Base-by-base conservation (phyloP, 1,284 basidiomycete species). In the Ganoderma sinense region DNA sequence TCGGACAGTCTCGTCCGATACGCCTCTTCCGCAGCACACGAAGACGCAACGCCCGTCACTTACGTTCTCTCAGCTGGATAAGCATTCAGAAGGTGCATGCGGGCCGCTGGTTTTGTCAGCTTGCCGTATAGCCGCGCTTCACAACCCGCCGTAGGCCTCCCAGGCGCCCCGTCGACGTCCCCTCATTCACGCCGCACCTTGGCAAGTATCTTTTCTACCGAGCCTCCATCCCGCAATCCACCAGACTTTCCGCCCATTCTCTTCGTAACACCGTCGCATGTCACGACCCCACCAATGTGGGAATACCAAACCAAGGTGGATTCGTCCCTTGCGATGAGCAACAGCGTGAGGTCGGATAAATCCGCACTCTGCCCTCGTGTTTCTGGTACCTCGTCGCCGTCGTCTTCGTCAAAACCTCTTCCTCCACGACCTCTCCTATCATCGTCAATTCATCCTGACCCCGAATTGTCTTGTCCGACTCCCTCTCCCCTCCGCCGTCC, bases 171-270 rank as follows among this genome's bases (percentile, higher is more conserved):
- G 18, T 66, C 41, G 23, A 58, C 68, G 33, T 64, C 70, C 18
- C 18, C 43, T 45, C 43, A 45, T 33, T 48, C 58, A 2, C 7
- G 40, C 43, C 33, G 20, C 48, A 40, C 39, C 29, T 62, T 67
- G 63, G 69, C 69, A 68, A 70, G 67, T 70, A 60, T 20, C 31
- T 40, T 56, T 45, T 40, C 53, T 41, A 8, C 43, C 20, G 48
- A 67, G 31, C 74, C 71, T 36, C 78, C 75, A n/a, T 77, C 77
- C 10, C 75, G 64, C 65, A 74, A 78, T 39, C 79, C 79, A 58
- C 79, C 79, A 14, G 76, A 71, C 20, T 79, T 80, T 71, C 79
- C 79, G 64, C 78, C 79, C 55, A 74, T 80, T 58, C 65, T 79
- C 58, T 80, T 80, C 68, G 58, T 78, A 43, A 71, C 20, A 45